Conservation (phyloP, 768 basidiomycete genomes). For the Mycena polygramma region DNA sequence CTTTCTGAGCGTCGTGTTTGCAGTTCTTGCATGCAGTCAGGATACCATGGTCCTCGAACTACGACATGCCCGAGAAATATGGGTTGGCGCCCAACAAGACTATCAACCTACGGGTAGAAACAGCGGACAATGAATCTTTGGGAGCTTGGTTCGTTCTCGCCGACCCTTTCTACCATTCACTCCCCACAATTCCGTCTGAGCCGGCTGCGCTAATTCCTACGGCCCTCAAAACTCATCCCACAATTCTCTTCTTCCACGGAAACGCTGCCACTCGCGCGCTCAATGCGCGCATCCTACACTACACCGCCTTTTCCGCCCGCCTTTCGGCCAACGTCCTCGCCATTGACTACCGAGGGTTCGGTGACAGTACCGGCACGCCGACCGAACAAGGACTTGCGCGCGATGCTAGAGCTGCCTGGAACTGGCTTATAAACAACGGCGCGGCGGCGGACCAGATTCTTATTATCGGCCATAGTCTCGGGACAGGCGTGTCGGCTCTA, state of each 20-base stretch:
- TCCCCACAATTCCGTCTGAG: constrained; percentile 54
- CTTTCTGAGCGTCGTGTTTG: not conserved
- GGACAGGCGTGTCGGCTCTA: constrained; percentile 73
- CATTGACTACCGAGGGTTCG: constrained; percentile 95
- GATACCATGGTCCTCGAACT: constrained; percentile 74
- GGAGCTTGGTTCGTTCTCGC: constrained; percentile 91
- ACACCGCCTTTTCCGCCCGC: constrained; percentile 74
- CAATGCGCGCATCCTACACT: constrained; percentile 74
- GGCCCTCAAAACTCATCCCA: constrained; percentile 73
- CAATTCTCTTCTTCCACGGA: constrained; percentile 93
- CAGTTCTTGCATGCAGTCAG: constrained; percentile 69
- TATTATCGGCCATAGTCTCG: constrained; percentile 81
- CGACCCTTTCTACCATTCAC: constrained; percentile 69
- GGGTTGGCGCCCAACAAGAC: constrained; percentile 89
- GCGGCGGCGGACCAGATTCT: constrained; percentile 65
- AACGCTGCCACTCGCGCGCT: constrained; percentile 87
- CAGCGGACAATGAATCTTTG: constrained; percentile 81
- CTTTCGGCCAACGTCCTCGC: constrained; percentile 82
- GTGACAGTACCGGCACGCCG: constrained; percentile 85
- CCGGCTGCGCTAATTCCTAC: constrained; percentile 59
- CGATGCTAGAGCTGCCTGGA: constrained; percentile 84
- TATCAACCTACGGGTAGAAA: constrained; percentile 75
- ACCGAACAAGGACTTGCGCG: constrained; percentile 77
- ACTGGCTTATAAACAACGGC: constrained; percentile 68
- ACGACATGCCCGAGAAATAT: constrained; percentile 78